Evolutionary conservation across 139 green algal genomes (phyloP), one percentile per base, ranked within the genome.

Genomic region (Auxenochlorella pyrenoidosa): DNA sequence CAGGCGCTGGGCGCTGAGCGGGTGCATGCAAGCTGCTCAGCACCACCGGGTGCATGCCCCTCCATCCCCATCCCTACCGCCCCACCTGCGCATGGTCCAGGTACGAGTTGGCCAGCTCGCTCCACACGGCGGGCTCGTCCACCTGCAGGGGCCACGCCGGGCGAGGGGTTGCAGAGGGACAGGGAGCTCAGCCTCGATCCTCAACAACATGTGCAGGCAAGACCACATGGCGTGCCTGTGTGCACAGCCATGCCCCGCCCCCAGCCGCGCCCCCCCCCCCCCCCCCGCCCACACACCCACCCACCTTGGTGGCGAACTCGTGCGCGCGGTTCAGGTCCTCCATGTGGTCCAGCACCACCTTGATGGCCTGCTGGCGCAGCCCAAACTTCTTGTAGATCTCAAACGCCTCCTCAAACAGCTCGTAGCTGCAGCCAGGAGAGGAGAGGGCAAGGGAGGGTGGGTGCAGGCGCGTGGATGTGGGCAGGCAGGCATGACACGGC

Each of bases 311-410:
- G 51, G 94, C 94, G 63, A 95, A 99, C 80, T 99, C 97, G 40
- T 94, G 89, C 2, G 96, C 97, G n/a, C 96, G 91, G 47, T 96
- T 89, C 75, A 99, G 86, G 91, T 97, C 94, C 54, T 95, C 91
- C 40, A 98, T 83, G 87, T 99, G 94, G n/a, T 98, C 95, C 70
- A 99, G 89, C 82, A 99, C 92, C 82, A 99, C 97, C 78, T 94
- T 93, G 89, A 97, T 93, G 66, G 94, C 94, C 83, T 95, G 91
- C 78, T 92, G 91, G 90, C 98, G 97, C 26, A 96, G 91, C 54
- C 94, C 92, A 83, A 98, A 99, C 94, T 99, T 99, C 88, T 96
- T 95, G 95, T 98, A 99, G 86, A 99, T 99, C 83, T 98, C 97
- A 88, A 99, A 99, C 2, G 97, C 98, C 91, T 99, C 98, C 91